phyloP scores from a whole-genome alignment of 441 rosid species.

The Pelargonium cotyledonis region DNA sequence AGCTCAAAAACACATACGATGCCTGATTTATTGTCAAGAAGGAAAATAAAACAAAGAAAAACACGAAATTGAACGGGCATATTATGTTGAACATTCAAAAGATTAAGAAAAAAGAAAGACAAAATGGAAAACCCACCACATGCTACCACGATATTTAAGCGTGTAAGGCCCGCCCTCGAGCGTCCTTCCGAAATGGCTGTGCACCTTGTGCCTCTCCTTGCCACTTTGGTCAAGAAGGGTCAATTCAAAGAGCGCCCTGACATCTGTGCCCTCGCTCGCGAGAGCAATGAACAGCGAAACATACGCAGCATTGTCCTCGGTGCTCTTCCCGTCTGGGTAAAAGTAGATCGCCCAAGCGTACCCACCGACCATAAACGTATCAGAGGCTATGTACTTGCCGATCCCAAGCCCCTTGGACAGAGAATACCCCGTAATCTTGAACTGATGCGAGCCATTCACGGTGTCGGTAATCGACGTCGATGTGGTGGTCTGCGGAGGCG shows the following conservation, averaged over 20 bases:
- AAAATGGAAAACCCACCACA: constrained; percentile 59
- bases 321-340: constrained; percentile 95
- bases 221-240: constrained; percentile 93
- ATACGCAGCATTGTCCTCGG: constrained; percentile 69
- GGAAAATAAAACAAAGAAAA: too few species aligned
- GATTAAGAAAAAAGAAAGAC: neutral
- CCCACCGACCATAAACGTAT: constrained; percentile 78
- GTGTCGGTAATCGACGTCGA: constrained; percentile 80
- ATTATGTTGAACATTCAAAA: neutral
- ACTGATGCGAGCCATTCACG: constrained; percentile 79
- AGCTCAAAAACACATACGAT: too few species aligned
- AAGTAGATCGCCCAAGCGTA: constrained; percentile 93
- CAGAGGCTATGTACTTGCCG: constrained; percentile 80
- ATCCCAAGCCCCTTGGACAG: constrained; percentile 81
- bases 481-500: constrained; percentile 29
- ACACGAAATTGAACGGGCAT: neutral
- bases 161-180: constrained; percentile 95
- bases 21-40: too few species aligned
- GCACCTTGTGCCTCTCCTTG: constrained; percentile 75
- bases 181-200: constrained; percentile 88
- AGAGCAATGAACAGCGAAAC: constrained; percentile 87
- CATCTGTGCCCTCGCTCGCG: constrained; percentile 93
- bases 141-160: constrained; percentile 90
- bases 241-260: constrained; percentile 87
- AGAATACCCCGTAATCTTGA: constrained; percentile 74